Conservation (phyloP, 108 stramenopile genomes). For the Nannochloropsis salina region DNA sequence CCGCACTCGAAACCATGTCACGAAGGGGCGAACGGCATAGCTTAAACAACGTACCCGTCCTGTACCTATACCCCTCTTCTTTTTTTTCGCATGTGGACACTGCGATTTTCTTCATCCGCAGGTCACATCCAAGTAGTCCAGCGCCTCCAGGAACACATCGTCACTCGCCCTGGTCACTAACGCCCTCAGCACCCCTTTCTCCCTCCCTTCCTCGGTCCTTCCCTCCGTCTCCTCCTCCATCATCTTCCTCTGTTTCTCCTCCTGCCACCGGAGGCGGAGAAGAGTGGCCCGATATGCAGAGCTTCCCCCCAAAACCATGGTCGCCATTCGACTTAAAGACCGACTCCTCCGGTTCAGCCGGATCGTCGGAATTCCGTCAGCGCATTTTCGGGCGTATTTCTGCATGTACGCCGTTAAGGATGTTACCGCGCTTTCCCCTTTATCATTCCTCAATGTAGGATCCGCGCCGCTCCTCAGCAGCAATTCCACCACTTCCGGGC, state of each 20-base stretch:
- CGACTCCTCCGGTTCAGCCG: background rate
- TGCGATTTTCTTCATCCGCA: background rate
- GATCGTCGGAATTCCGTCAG: background rate
- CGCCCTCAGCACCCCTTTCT: background rate
- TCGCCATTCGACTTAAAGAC: background rate
- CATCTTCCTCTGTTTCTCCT: background rate
- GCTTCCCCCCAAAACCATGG: background rate
- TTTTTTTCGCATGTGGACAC: background rate
- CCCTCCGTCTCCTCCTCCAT: background rate
- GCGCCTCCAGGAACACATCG: background rate
- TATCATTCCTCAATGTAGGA: background rate
- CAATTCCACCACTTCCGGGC: background rate
- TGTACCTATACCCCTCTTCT: background rate
- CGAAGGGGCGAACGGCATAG: too few relatives aligned
- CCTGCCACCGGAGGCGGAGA: background rate
- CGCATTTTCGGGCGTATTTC: background rate
- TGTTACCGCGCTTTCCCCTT: background rate
- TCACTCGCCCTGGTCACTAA: background rate
- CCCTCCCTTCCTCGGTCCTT: slow-evolving; percentile 6
- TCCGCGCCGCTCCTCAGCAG: background rate
- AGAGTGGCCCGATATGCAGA: background rate
- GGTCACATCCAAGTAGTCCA: background rate
- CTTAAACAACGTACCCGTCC: too few relatives aligned
- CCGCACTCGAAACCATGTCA: too few relatives aligned
- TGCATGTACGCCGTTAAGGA: background rate